Conservation (phyloP, 108 stramenopile species). For the Nitzschia palea region DNA sequence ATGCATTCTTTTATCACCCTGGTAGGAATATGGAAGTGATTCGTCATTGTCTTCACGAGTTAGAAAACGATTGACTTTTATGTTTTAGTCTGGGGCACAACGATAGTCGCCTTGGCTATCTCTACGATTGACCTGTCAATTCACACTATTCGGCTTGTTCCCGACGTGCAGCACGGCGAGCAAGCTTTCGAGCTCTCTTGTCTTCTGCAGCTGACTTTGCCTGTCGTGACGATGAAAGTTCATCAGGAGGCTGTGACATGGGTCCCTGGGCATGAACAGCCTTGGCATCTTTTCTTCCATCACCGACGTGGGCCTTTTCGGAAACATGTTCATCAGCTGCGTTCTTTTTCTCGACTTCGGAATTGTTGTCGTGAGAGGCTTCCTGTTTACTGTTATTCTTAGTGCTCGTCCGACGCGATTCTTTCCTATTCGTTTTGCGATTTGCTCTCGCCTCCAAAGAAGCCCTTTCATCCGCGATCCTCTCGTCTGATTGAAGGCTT, state of each 20-base stretch:
- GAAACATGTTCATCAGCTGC: no score
- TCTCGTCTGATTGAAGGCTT: slow-evolving; percentile 67
- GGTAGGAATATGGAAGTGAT: no score
- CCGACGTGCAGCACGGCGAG: slow-evolving; percentile 69
- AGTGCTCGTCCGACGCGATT: slow-evolving; percentile 7
- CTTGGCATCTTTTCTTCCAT: not conserved
- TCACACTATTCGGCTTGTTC: slow-evolving; percentile 5
- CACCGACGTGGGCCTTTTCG: not conserved
- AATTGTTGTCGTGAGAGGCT: not conserved
- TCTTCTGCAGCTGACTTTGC: slow-evolving; percentile 62
- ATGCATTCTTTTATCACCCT: no score
- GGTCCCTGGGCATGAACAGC: not conserved
- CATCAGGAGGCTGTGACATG: not conserved
- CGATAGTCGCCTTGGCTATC: not conserved
- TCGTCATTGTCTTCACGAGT: no score
- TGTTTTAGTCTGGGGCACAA: no score
- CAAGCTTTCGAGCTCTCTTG: slow-evolving; percentile 78
- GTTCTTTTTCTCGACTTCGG: not conserved
- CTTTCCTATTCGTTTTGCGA: slow-evolving; percentile 23
- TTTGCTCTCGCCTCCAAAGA: slow-evolving; percentile 39
- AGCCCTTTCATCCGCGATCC: slow-evolving; percentile 49
- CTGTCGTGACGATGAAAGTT: not conserved
- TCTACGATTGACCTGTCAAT: not conserved
- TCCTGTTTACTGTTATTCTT: slow-evolving; percentile 11
- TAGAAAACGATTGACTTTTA: no score